Percentiles rank a stretch among this genome's conserved stretches.
Evolutionary conservation across 805 yeast genomes (phyloP).

Genomic region (Debaryomyces tyrocola): DNA sequence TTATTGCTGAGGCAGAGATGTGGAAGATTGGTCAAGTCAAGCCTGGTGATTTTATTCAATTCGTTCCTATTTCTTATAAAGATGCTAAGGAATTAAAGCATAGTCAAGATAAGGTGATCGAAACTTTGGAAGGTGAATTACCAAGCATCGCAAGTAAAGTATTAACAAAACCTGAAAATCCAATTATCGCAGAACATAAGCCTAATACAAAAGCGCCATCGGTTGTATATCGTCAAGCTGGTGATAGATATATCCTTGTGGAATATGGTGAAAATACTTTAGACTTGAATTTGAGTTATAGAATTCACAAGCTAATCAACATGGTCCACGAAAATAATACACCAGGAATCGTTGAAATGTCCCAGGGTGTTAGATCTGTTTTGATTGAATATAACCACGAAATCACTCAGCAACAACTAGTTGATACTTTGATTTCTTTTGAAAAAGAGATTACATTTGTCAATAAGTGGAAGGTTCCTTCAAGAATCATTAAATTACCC

Average conservation of each 20-base stretch:
- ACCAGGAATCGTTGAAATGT: slow-evolving; percentile 88
- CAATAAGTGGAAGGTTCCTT: slow-evolving; percentile 82
- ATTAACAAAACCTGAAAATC: slow-evolving; percentile 53
- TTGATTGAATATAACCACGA: slow-evolving; percentile 78
- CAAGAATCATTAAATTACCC: slow-evolving; percentile 82
- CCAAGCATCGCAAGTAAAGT: slow-evolving; percentile 24
- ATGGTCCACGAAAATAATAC: slow-evolving; percentile 66
- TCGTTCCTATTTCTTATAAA: slow-evolving; percentile 72
- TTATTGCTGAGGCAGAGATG: slow-evolving; percentile 92
- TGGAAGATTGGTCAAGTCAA: slow-evolving; percentile 98
- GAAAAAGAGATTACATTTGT: slow-evolving; percentile 74
- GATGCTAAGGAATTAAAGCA: slow-evolving; percentile 65
- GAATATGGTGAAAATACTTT: slow-evolving; percentile 89
- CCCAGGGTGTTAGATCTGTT: slow-evolving; percentile 95
- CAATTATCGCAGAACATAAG: slow-evolving; percentile 59
- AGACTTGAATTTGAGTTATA: slow-evolving; percentile 82
- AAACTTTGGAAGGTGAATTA: slow-evolving; percentile 43
- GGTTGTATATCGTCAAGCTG: slow-evolving; percentile 92
- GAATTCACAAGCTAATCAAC: slow-evolving; percentile 80
- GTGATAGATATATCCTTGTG: slow-evolving; percentile 87
- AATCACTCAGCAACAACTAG: slow-evolving; percentile 59
- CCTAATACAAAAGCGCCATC: slow-evolving; percentile 57
- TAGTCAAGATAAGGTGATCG: slow-evolving; percentile 58
- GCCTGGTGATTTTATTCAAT: slow-evolving; percentile 85
- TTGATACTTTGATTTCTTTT: slow-evolving; percentile 66